Percentiles rank a stretch among this genome's conserved stretches.
Conservation (phyloP, 208 protist species). For the Trypanosoma congolense region DNA sequence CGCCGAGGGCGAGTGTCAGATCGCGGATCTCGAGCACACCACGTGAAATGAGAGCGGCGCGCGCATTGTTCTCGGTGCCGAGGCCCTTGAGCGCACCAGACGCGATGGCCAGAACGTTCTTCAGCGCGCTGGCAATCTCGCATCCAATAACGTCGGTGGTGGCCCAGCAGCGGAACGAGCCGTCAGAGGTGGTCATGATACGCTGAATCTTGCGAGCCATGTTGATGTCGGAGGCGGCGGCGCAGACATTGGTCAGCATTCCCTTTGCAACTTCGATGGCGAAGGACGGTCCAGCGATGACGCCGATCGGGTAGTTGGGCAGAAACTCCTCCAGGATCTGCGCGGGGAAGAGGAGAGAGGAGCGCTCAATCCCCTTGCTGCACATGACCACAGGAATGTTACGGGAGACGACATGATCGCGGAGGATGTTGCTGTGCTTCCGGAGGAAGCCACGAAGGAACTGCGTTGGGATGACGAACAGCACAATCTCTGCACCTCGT, state of each 20-base stretch:
- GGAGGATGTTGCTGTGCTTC: constrained; percentile 33
- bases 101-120: constrained; percentile 89
- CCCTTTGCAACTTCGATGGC: constrained; percentile 82
- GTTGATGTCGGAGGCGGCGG: constrained; percentile 56
- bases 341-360: constrained; percentile 68
- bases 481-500: constrained; percentile 59
- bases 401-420: constrained; percentile 32
- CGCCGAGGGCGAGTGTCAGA: constrained; percentile 67
- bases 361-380: constrained; percentile 83
- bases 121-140: constrained; percentile 87
- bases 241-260: constrained; percentile 70
- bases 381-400: constrained; percentile 62
- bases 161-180: constrained; percentile 77
- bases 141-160: constrained; percentile 79
- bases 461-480: constrained; percentile 84
- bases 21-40: constrained; percentile 84
- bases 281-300: constrained; percentile 86
- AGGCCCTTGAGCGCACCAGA: constrained; percentile 69
- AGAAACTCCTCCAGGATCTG: constrained; percentile 81
- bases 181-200: constrained; percentile 67
- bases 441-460: constrained; percentile 78
- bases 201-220: constrained; percentile 60
- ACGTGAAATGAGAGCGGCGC: constrained; percentile 74
- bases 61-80: constrained; percentile 68
- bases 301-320: constrained; percentile 39